Conservation (phyloP, 2,329 filamentous ascomycete genomes). For the Calonectria honghensis region DNA sequence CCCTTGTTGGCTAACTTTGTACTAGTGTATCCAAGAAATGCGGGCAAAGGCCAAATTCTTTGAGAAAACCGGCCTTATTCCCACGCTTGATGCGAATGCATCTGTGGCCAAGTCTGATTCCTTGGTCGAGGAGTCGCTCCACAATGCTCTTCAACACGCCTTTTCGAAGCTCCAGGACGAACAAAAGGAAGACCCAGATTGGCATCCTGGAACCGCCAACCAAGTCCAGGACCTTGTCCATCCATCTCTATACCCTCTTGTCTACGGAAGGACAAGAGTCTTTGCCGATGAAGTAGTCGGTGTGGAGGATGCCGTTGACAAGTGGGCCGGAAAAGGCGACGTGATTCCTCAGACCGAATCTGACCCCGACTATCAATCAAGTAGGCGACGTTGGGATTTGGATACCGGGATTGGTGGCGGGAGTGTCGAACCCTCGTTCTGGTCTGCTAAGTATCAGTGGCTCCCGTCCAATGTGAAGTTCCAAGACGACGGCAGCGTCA, state of each 20-base stretch:
- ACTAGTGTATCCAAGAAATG: slow-evolving; percentile 61
- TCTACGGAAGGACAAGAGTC: slow-evolving; percentile 56
- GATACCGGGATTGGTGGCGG: not conserved
- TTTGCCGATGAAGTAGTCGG: slow-evolving; percentile 58
- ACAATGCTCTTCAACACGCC: slow-evolving; percentile 31
- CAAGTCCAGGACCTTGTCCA: slow-evolving; percentile 44
- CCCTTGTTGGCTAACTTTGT: not conserved
- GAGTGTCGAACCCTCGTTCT: slow-evolving; percentile 51
- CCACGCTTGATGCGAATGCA: slow-evolving; percentile 49
- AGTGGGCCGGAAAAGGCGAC: slow-evolving; percentile 50
- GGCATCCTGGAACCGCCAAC: slow-evolving; percentile 37
- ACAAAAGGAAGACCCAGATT: slow-evolving; percentile 44
- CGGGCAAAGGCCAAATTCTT: slow-evolving; percentile 67
- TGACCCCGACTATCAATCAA: slow-evolving; percentile 62
- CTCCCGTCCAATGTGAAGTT: slow-evolving; percentile 61
- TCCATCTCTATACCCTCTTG: slow-evolving; percentile 48
- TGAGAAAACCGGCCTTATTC: slow-evolving; percentile 61
- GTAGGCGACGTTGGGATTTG: not conserved
- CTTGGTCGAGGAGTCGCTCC: slow-evolving; percentile 39
- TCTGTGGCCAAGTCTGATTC: slow-evolving; percentile 51
- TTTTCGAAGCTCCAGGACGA: slow-evolving; percentile 47
- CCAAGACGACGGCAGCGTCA: slow-evolving; percentile 58
- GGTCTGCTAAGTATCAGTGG: slow-evolving; percentile 57
- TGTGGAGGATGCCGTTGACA: slow-evolving; percentile 46
- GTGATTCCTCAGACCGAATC: slow-evolving; percentile 64